These are phyloP conservation scores for Stramenopiles sp. DNA, from an alignment of 352 stramenopile species.

Conservation along the genomic window DNA sequence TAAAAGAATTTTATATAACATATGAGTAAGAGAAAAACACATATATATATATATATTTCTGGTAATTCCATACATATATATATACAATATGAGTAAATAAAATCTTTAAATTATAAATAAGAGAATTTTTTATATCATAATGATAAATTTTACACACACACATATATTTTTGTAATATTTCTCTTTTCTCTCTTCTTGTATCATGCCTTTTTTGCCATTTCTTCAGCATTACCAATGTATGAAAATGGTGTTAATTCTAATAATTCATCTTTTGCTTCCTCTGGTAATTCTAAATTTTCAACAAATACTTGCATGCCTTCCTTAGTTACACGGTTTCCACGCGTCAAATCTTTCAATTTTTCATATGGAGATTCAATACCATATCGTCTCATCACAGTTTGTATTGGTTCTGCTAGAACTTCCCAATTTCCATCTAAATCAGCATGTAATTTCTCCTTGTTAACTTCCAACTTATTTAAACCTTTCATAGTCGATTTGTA, in stretches of 20 bases:
- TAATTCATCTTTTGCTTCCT: constrained; percentile 17
- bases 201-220: constrained; percentile 12
- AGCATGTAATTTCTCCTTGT: constrained; percentile 14
- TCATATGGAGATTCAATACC: constrained; percentile 22
- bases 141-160: too few species aligned
- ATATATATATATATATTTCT: too few species aligned
- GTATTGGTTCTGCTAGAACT: constrained; percentile 27
- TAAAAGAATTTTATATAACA: too few species aligned
- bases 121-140: too few species aligned
- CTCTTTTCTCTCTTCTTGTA: neutral
- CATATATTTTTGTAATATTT: too few species aligned
- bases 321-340: constrained; percentile 19
- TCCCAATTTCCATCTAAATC: constrained; percentile 28
- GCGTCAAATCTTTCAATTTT: constrained; percentile 25
- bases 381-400: constrained; percentile 25
- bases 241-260: constrained; percentile 17
- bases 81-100: too few species aligned
- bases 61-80: too few species aligned
- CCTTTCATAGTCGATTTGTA: constrained; percentile 18
- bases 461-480: constrained; percentile 18
- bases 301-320: constrained; percentile 21
- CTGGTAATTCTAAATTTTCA: constrained; percentile 16
- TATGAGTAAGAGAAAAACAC: too few species aligned
- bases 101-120: too few species aligned
- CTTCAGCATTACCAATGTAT: constrained; percentile 18